Conservation (phyloP, 257 asterid genomes). For the Gynochthodes officinalis region DNA sequence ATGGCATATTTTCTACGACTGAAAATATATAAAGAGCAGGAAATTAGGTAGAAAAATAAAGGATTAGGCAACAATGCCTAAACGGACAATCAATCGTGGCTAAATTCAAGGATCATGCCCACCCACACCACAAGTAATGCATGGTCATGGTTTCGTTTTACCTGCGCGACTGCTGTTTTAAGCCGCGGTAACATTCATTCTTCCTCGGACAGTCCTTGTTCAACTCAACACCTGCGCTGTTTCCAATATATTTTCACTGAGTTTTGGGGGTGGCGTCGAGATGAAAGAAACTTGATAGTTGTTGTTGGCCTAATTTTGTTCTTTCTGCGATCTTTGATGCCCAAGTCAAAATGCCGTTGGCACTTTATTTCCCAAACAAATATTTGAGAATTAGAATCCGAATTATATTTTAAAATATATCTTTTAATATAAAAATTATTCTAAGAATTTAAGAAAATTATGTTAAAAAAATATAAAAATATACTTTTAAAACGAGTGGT, state of each 20-base stretch:
- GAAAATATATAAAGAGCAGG: too few species aligned
- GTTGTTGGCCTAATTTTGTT: constrained; percentile 16
- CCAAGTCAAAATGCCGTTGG: constrained; percentile 6
- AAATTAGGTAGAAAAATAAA: background rate
- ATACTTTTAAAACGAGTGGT: too few species aligned
- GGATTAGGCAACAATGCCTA: background rate
- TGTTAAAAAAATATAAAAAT: too few species aligned
- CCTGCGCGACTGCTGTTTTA: constrained; percentile 4
- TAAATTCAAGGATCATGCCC: background rate
- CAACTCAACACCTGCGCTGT: constrained; percentile 2
- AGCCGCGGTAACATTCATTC: background rate
- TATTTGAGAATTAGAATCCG: too few species aligned
- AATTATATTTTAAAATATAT: too few species aligned
- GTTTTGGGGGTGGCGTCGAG: too few species aligned
- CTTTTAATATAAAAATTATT: too few species aligned
- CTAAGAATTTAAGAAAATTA: too few species aligned
- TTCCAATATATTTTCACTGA: background rate
- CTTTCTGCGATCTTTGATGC: background rate
- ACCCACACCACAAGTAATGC: background rate
- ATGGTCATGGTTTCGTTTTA: too few species aligned
- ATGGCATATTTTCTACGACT: background rate
- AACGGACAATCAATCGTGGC: background rate
- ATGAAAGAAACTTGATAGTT: background rate
- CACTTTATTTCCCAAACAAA: background rate
- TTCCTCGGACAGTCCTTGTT: too few species aligned